Base-by-base conservation (phyloP, 192 early-diverging fungal genomes). In the Coemansia sp. region DNA sequence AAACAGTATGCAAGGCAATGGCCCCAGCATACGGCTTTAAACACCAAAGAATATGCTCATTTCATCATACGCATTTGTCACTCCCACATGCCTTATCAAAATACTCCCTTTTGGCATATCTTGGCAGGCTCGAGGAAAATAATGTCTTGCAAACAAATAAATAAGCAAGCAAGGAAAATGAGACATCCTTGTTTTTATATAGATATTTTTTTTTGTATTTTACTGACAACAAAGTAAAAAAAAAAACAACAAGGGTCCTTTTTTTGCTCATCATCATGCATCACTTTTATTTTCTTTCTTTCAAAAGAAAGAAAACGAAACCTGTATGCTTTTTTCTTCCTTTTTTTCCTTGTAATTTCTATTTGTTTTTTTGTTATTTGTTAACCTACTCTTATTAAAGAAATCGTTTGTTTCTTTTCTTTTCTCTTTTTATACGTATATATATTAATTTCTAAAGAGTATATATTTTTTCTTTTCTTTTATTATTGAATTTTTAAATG, bases 401-500 rank as follows among this genome's bases (percentile, higher is more conserved):
- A 12, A 48, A 56, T 34, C 7, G 6, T 22, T 53, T 17, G 5
- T 53, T 53, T 53, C 17, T 53, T 15, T 20, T 53, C 5, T 53
- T 22, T 53, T 15, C 2, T 4, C 0, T 20, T 58, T 58, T 58
- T 33, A 5, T 58, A 28, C 22, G 9, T 58, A 18, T 14, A 58
- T 32, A 58, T 32, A 32, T 34, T 20, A 11, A 34, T 58, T 58
- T 33, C 52, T 18, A 35, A 43, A 56, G 15, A 22, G 58, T 35
- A 51, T 28, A 35, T 22, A 28, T 39, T 37, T 8, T 64, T 33
- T 59, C 55, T 57, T 17, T 17, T 52, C 14, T 60, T 58, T 56
- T 33, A 22, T 54, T 41, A 41, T 60, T 4, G 14, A 58, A 12
- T 17, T 60, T 60, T 51, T 67, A 67, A 68, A 74, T 74, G 72